Evolutionary conservation across 2,329 filamentous ascomycete genomes (phyloP), one percentile per base, ranked within the genome.

Genomic region (Fusarium xyrophilum): DNA sequence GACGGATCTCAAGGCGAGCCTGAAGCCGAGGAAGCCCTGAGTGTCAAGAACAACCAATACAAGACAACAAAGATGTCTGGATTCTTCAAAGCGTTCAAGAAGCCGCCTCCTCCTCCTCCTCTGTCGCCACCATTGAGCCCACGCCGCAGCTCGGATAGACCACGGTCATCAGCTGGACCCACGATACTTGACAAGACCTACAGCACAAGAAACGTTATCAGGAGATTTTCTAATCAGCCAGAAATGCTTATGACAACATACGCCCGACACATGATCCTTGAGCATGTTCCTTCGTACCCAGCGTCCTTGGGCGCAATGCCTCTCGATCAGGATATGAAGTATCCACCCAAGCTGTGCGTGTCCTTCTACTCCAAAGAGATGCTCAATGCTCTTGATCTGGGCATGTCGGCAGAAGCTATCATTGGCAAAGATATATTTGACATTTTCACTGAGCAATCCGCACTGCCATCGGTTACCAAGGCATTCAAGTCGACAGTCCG

Each of bases 371-470:
- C 84, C 2, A 76, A 79, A 10, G 79, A 81, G 14, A 80, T 85
- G 48, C 76, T 83, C 1, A 81, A 84, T 14, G 75, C 85, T 14
- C 78, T 88, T 3, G 81, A 82, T 15, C 76, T 85, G 5, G 76
- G 76, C 19, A 72, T 77, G 35, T 74, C 75, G 5, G 69, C 73
- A 6, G 76, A 78, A 4, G 75, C 78, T 3, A 77, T 84, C 19
- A 73, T 80, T 48, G 80, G 83, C 47, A 81, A 79, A 65, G 85
- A 88, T 62, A 79, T 88, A 15, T 88, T 88, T 72, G 79, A 82
- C 40, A 81, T 88, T n/a, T 79, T 89, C 7, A 76, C 79, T 7
- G 80, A 84, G n/a, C 79, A 83, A 44, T 78, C 81, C 3, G 76
- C 77, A n/a, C 79, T 82, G 12, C 79, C 79, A 1, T 79, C 77